Base-by-base conservation (phyloP, 78 protist genomes). In the Monosiga brevicollis region DNA sequence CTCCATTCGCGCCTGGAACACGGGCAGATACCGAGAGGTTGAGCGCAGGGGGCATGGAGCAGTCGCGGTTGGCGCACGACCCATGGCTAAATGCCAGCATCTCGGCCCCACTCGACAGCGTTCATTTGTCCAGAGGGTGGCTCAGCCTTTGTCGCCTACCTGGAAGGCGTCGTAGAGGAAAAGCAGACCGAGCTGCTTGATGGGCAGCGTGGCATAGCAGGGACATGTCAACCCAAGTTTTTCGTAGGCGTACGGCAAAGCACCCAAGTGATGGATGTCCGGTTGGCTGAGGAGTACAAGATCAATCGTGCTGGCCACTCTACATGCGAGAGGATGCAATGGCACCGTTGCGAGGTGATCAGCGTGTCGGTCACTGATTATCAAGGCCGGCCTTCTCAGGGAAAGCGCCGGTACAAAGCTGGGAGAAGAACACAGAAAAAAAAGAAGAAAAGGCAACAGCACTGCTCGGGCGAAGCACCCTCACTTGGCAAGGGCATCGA, bases 151-250 rank as follows among this genome's bases (percentile, higher is more conserved):
- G 75, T 55, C 75, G 75, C 75, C n/a, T 11, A 72, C 37, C 75
- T 20, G 75, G 75, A 72, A 49, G 24, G 87, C 89, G 76, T 95
- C 96, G 86, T 92, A 94, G 84, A 95, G 34, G 72, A 87, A 37
- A 91, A 96, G 81, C 85, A 89, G 88, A 20, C 97, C 97, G 95
- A 97, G 91, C 84, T 89, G 77, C 24, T 29, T 29, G 11, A 92
- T 89, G 29, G 98, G 98, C 15, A 89, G 78, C 36, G 98, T 96
- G 1, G 91, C 93, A 81, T 92, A 96, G 1, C 95, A 84, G 26
- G 88, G 91, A 9, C 85, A 86, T 73, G 54, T 35, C 42, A 95
- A 43, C 25, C 95, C 95, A 40, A 88, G 40, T 54, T 43, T 55
- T 32, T 88, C 80, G 70, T 83, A 15, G 32, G 83, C 86, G 85